Evolutionary conservation across 257 asterid species (phyloP), one percentile per base, ranked within the genome.

Genomic region (Linaria vulgaris): DNA sequence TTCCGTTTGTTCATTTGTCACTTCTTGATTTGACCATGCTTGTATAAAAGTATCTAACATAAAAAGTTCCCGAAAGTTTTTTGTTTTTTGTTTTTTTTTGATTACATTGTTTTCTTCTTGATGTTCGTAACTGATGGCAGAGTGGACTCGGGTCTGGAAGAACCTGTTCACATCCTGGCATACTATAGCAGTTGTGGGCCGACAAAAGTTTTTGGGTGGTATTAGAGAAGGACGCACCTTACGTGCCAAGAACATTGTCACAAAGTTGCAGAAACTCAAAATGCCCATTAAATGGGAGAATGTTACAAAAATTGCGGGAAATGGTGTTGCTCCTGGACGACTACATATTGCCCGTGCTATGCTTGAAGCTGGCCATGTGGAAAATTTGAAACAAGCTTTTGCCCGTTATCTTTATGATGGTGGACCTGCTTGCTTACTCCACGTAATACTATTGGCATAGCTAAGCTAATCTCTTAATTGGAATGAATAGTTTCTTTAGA

Each of bases 361-460:
- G 90, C 92, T 90, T 46, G 99, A 88, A 80, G 97, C 96, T 23
- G 99, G 99, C 57, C 94, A 84, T 55, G 96, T 94, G 46, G 96
- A 90, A 78, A 87, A 84, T 76, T 87, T 94, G 59, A 90, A 82
- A 72, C 97, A 90, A 72, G 97, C 99, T 10, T 90, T 94, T 64
- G 53, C 82, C 24, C 81, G 87, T 50, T 94, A 90, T 79, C 97
- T 94, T 69, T 78, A 90, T 59, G 99, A 94, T 49, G 97, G 83
- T n/a, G 99, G 99, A 70, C 99, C 99, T 47, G 99, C 99, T 63
- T 47, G 99, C 99, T 63, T 90, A 94, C 78, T 85, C 96, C 72
- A 87, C 85, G 99, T 94, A 86, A 81, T 50, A 23, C 44, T 43
- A 49, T 60, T 59, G 5, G 59, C 30, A 15, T 21, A 14, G 65